Evolutionary conservation across 768 basidiomycete species (phyloP).

Genomic region (Suillus occidentalis): DNA sequence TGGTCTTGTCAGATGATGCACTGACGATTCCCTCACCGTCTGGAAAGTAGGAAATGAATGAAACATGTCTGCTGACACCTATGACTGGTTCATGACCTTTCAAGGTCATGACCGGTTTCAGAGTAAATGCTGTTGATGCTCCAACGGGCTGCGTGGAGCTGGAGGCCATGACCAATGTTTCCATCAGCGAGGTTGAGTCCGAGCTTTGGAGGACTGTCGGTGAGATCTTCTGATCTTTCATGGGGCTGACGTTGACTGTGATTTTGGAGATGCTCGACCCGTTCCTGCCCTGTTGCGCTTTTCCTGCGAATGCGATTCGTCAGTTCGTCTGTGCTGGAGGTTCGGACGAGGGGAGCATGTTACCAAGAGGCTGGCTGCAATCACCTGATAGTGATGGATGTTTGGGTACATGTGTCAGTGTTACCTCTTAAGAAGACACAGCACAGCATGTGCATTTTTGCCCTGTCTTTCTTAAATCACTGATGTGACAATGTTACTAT

Average conservation of each 20-base stretch:
- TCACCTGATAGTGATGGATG: too few relatives aligned
- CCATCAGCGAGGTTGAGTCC: background rate
- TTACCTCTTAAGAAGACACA: too few relatives aligned
- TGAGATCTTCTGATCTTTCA: background rate
- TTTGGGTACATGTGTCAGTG: too few relatives aligned
- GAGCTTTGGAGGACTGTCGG: background rate
- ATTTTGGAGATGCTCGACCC: background rate
- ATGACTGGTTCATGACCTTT: background rate
- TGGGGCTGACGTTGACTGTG: background rate
- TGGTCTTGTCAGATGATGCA: slow-evolving; percentile 13
- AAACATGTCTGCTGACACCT: background rate
- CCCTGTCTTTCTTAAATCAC: too few relatives aligned
- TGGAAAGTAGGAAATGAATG: slow-evolving; percentile 10
- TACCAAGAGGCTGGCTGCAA: background rate
- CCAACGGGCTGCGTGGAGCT: background rate
- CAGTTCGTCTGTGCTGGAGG: background rate
- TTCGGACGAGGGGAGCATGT: background rate
- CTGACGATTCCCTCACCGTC: slow-evolving; percentile 4
- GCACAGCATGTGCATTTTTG: too few relatives aligned
- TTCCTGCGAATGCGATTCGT: background rate
- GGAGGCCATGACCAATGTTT: background rate
- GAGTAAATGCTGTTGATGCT: background rate
- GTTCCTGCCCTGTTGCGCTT: background rate
- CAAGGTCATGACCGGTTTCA: background rate
- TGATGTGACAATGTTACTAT: too few relatives aligned